phyloP scores from a whole-genome alignment of 1,284 basidiomycete species.

The Boletus semigastroideus region DNA sequence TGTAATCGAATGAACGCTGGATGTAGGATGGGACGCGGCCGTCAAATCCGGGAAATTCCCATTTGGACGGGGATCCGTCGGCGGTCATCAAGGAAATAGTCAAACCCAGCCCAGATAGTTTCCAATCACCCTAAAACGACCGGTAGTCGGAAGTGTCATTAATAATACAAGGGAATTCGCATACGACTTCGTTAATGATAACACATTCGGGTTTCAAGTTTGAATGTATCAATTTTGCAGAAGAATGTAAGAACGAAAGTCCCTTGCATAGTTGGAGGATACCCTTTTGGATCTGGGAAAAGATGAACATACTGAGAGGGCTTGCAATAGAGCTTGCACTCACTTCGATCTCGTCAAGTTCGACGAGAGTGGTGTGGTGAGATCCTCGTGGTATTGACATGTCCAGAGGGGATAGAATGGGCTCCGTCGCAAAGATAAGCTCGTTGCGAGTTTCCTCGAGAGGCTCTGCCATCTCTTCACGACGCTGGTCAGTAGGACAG shows the following conservation, averaged over 20 bases:
- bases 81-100: conserved; percentile 76
- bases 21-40: conserved; percentile 77
- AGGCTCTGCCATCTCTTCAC: conserved; percentile 93
- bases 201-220: conserved; percentile 87
- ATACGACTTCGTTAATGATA: conserved; percentile 83
- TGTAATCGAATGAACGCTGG: conserved; percentile 93
- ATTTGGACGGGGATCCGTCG: conserved; percentile 75
- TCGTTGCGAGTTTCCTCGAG: conserved; percentile 90
- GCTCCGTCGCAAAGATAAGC: conserved; percentile 92
- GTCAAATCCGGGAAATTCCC: conserved; percentile 90
- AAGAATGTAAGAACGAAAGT: conserved; percentile 88
- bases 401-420: conserved; percentile 75
- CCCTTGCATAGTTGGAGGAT: conserved; percentile 93
- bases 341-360: conserved; percentile 90
- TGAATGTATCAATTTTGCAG: conserved; percentile 89
- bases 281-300: conserved; percentile 90
- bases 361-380: conserved; percentile 56
- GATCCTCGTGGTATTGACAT: conserved; percentile 69
- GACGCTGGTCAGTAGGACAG: conserved; percentile 11
- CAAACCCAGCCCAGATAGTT: conserved; percentile 87
- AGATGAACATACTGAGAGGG: conserved; percentile 8
- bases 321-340: conserved; percentile 25
- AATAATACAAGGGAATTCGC: conserved; percentile 29
- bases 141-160: conserved; percentile 2
- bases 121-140: conserved; percentile 88